These are phyloP conservation scores for Xerocomus nothofagi DNA, from an alignment of 1,284 basidiomycete species.

Conservation along the genomic window DNA sequence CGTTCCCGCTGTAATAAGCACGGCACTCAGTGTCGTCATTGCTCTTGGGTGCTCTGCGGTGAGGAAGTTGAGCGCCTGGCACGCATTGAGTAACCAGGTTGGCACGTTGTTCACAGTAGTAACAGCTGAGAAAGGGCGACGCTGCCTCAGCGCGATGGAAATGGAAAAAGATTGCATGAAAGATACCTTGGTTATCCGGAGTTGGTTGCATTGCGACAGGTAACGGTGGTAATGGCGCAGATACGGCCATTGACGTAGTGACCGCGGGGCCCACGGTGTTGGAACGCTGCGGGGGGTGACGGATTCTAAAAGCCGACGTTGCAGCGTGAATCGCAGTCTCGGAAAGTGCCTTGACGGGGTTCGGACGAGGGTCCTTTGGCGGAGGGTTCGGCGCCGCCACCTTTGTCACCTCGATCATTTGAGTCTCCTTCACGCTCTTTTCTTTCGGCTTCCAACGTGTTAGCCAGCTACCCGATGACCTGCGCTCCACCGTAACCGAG, in stretches of 20 bases:
- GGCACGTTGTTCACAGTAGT: slow-evolving; percentile 63
- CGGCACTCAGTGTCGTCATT: slow-evolving; percentile 71
- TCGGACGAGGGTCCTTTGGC: slow-evolving; percentile 35
- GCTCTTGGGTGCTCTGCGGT: slow-evolving; percentile 70
- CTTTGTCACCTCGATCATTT: slow-evolving; percentile 27
- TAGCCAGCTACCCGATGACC: slow-evolving; percentile 54
- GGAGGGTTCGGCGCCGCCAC: slow-evolving; percentile 17
- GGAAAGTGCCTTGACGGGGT: slow-evolving; percentile 34
- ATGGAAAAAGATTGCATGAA: background rate
- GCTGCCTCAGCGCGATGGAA: slow-evolving; percentile 1
- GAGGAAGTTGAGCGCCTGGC: slow-evolving; percentile 69
- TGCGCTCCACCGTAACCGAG: slow-evolving; percentile 58
- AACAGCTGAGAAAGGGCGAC: slow-evolving; percentile 33
- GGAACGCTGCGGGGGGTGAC: slow-evolving; percentile 31
- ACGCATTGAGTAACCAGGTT: slow-evolving; percentile 72
- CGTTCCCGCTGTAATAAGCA: slow-evolving; percentile 73
- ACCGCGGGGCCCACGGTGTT: slow-evolving; percentile 32
- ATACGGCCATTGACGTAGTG: slow-evolving; percentile 11
- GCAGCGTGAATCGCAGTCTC: slow-evolving; percentile 32
- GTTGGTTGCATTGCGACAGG: slow-evolving; percentile 18
- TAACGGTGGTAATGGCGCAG: slow-evolving; percentile 15
- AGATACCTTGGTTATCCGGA: slow-evolving; percentile 22
- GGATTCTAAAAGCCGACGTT: slow-evolving; percentile 29
- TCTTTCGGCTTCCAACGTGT: slow-evolving; percentile 48
- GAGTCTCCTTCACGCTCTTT: slow-evolving; percentile 24